These are phyloP conservation scores for Amanita thiersii DNA, from an alignment of 768 basidiomycete genomes.

Conservation along the genomic window DNA sequence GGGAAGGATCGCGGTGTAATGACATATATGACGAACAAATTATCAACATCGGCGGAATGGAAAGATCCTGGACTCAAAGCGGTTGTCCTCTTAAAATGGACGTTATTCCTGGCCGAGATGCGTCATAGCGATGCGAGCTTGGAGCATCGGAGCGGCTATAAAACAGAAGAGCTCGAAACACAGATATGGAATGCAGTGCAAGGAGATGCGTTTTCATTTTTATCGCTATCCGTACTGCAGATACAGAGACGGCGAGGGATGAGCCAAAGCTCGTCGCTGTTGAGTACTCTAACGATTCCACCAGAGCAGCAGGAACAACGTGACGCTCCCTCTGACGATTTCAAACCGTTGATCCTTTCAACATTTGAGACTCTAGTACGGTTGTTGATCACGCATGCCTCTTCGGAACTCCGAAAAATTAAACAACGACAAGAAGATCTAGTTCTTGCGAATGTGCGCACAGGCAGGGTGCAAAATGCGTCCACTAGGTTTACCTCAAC, in stretches of 20 bases:
- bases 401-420: conserved; percentile 77
- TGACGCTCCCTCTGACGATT: conserved; percentile 38
- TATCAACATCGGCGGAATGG: conserved; percentile 51
- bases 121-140: conserved; percentile 60
- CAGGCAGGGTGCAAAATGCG: conserved; percentile 51
- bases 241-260: conserved; percentile 37
- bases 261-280: conserved; percentile 25
- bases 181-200: conserved; percentile 81
- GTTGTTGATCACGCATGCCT: conserved; percentile 66
- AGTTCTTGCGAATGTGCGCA: conserved; percentile 56
- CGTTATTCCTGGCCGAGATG: conserved; percentile 72
- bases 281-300: conserved; percentile 23
- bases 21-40: conserved; percentile 50
- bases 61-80: conserved; percentile 66
- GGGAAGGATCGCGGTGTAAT: conserved; percentile 40
- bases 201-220: conserved; percentile 71
- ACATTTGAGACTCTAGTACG: conserved; percentile 67
- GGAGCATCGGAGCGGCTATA: conserved; percentile 57
- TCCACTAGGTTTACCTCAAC: conserved; percentile 37
- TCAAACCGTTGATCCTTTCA: conserved; percentile 47
- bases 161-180: conserved; percentile 71
- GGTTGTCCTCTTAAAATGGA: conserved; percentile 77
- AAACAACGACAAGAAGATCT: conserved; percentile 87
- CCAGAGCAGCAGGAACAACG: conserved; percentile 38
- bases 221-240: conserved; percentile 51